Evolutionary conservation across 257 asterid species (phyloP).

Genomic region (Nicotiana noctiflora): DNA sequence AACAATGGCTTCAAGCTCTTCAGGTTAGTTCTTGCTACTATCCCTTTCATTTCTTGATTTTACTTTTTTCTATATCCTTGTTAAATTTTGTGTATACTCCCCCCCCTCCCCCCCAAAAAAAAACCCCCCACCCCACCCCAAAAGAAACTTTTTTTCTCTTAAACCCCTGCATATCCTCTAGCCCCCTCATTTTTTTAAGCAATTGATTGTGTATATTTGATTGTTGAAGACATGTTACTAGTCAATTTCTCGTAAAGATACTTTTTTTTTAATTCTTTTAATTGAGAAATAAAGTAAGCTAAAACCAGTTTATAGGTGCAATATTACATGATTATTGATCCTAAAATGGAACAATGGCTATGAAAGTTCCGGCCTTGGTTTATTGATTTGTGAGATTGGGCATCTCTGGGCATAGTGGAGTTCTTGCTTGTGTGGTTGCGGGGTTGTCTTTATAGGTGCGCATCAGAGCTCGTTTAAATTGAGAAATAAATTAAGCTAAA

Average conservation of each 20-base stretch:
- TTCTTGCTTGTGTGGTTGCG: too few species aligned
- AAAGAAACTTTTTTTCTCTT: background rate
- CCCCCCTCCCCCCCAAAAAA: too few species aligned
- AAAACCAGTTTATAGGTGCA: background rate
- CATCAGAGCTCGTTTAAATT: too few species aligned
- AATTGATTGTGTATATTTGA: background rate
- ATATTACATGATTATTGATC: background rate
- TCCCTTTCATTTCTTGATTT: background rate
- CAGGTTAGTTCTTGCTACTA: slow-evolving; percentile 30
- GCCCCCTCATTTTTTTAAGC: background rate
- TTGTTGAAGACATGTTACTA: background rate
- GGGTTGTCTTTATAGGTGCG: too few species aligned
- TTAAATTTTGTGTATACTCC: background rate
- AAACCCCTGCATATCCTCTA: background rate
- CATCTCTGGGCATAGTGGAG: too few species aligned
- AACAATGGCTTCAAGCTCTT: slow-evolving; percentile 67
- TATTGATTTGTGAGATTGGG: too few species aligned
- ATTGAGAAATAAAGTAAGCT: background rate
- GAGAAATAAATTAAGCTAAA: background rate
- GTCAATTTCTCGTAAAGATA: background rate
- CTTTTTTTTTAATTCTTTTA: background rate
- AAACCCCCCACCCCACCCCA: too few species aligned
- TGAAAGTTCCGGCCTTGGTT: too few species aligned
- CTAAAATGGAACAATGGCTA: background rate
- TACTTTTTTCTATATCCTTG: background rate